Conservation (phyloP, 257 asterid genomes). For the Solanum raphanifolium region DNA sequence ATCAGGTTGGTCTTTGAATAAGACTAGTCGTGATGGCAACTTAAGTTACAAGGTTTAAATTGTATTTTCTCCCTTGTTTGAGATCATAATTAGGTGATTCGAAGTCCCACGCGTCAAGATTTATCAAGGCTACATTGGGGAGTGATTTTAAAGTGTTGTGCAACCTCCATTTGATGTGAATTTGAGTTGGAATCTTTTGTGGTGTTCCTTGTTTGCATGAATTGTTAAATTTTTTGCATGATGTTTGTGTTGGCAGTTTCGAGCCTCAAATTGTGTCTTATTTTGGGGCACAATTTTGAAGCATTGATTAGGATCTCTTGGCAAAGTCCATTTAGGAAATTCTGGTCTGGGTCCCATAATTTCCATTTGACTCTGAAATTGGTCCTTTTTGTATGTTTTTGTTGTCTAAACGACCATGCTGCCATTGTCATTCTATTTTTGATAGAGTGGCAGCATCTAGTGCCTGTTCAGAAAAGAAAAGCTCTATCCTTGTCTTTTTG, state of each 20-base stretch:
- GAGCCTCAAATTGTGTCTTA: not conserved
- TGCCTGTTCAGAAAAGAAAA: rapidly evolving
- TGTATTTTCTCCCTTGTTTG: not conserved
- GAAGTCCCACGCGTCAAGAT: not conserved
- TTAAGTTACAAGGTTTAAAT: not conserved
- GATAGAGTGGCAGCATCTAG: no score
- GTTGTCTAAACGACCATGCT: not conserved
- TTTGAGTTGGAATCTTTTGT: not conserved
- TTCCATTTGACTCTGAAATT: not conserved
- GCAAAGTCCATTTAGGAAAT: not conserved
- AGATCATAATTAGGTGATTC: not conserved
- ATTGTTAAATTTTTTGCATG: not conserved
- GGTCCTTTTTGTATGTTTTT: no score
- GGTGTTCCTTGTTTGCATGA: not conserved
- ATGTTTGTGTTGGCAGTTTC: no score
- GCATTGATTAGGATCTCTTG: not conserved
- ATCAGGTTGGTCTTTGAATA: no score
- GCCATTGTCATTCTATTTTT: no score
- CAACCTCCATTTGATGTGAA: not conserved
- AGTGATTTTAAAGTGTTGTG: not conserved
- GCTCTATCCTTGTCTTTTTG: no score
- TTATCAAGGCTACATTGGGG: not conserved
- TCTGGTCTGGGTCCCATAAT: not conserved
- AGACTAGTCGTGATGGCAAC: not conserved
- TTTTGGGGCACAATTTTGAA: not conserved